Conservation (phyloP, 2,329 filamentous ascomycete species). For the Verticillium zaregamsianum region DNA sequence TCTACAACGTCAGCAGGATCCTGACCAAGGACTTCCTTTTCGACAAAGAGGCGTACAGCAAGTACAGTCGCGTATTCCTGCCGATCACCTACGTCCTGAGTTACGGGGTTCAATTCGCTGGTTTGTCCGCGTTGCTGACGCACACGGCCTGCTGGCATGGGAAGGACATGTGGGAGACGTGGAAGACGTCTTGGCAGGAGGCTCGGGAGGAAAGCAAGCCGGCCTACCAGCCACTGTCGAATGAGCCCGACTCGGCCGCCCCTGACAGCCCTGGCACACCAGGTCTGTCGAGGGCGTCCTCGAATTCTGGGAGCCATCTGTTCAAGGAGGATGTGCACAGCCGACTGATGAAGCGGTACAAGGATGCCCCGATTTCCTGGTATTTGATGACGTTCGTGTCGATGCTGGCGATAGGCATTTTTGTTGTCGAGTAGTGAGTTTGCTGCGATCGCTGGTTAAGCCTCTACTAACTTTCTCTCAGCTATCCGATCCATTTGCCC, state of each 20-base stretch:
- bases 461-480: conserved; percentile 25
- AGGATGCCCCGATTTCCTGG: conserved; percentile 78
- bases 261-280: neutral
- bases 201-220: conserved; percentile 46
- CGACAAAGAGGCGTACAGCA: conserved; percentile 68
- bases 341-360: conserved; percentile 76
- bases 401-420: conserved; percentile 77
- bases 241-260: neutral
- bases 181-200: conserved; percentile 65
- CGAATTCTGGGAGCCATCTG: conserved; percentile 25
- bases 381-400: conserved; percentile 70
- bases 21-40: conserved; percentile 75
- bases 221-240: conserved; percentile 43
- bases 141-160: conserved; percentile 85
- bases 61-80: conserved; percentile 80
- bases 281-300: conserved; percentile 25
- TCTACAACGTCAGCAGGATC: conserved; percentile 79
- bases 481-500: conserved; percentile 75
- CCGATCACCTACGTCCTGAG: conserved; percentile 85
- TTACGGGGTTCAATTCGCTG: conserved; percentile 83
- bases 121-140: conserved; percentile 71
- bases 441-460: neutral
- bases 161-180: conserved; percentile 74
- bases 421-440: conserved; percentile 77
- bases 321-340: conserved; percentile 78